Conservation (phyloP, 2,329 filamentous ascomycete species). For the Coniella vitis region DNA sequence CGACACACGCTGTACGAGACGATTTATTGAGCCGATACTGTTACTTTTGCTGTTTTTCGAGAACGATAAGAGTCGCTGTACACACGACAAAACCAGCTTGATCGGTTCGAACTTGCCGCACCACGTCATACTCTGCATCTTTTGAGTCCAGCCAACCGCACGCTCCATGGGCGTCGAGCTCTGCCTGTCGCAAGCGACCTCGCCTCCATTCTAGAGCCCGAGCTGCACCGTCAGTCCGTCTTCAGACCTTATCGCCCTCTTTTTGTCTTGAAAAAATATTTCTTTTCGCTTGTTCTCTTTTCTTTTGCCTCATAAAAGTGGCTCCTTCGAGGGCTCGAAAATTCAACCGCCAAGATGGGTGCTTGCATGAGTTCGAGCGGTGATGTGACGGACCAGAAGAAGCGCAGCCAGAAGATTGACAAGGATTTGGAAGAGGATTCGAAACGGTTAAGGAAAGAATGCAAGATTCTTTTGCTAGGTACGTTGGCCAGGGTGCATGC, state of each 20-base stretch:
- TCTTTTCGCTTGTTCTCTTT: too few relatives aligned
- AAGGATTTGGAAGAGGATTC: slow-evolving; percentile 91
- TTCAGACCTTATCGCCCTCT: too few relatives aligned
- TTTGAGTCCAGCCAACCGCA: neutral
- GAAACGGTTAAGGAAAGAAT: slow-evolving; percentile 86
- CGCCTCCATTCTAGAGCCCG: slow-evolving; percentile 3
- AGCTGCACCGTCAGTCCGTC: slow-evolving; percentile 6
- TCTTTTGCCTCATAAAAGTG: slow-evolving; percentile 13
- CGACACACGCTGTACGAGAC: slow-evolving; percentile 5
- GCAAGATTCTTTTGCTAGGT: slow-evolving; percentile 97
- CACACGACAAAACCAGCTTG: neutral
- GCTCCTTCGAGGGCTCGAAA: slow-evolving; percentile 13
- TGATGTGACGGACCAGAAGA: slow-evolving; percentile 88
- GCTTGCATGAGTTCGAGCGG: slow-evolving; percentile 84
- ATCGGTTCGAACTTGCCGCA: neutral
- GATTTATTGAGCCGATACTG: slow-evolving; percentile 1
- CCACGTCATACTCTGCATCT: neutral
- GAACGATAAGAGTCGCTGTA: too few relatives aligned
- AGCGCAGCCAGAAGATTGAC: slow-evolving; percentile 94
- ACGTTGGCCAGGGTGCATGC: slow-evolving; percentile 29
- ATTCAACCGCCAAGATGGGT: slow-evolving; percentile 60
- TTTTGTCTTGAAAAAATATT: too few relatives aligned
- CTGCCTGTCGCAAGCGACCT: slow-evolving; percentile 4
- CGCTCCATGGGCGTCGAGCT: slow-evolving; percentile 12
- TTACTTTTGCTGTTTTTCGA: too few relatives aligned